Evolutionary conservation across 345 rosid species (phyloP).

Genomic region (Brassica cretica): DNA sequence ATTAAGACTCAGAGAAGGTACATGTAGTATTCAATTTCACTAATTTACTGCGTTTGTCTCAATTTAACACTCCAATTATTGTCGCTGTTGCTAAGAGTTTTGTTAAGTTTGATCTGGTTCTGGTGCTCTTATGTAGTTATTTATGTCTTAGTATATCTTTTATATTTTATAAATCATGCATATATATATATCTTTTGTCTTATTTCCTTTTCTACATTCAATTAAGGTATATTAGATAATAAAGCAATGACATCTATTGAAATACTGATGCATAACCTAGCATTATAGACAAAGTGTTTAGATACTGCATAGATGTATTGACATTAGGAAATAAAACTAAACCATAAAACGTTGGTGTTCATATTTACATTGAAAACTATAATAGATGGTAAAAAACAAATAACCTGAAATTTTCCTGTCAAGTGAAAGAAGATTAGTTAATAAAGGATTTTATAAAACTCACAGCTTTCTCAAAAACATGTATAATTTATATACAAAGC

Average conservation of each 20-base stretch:
- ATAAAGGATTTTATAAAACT: too few species aligned
- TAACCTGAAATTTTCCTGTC: too few species aligned
- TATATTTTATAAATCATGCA: too few species aligned
- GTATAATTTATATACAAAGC: too few species aligned
- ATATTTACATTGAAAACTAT: background rate
- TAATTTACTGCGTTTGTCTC: constrained; percentile 15
- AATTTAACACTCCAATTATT: constrained; percentile 7
- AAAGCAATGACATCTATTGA: too few species aligned
- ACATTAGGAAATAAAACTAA: background rate
- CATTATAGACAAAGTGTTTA: background rate
- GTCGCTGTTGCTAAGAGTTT: background rate
- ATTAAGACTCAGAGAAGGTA: constrained; percentile 43
- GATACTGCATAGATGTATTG: background rate
- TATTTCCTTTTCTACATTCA: background rate
- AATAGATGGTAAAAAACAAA: background rate
- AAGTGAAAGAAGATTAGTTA: too few species aligned
- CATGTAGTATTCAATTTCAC: constrained; percentile 9
- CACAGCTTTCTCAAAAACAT: too few species aligned
- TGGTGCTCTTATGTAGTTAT: constrained; percentile 4
- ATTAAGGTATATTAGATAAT: too few species aligned
- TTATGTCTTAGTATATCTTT: background rate
- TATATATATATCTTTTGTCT: background rate
- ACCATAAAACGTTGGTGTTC: background rate
- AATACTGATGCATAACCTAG: background rate
- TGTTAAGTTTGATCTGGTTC: constrained; percentile 4